Evolutionary conservation across 75 land plant species (phyloP), one percentile per base, ranked within the genome.

Genomic region (Picea sitchensis): DNA sequence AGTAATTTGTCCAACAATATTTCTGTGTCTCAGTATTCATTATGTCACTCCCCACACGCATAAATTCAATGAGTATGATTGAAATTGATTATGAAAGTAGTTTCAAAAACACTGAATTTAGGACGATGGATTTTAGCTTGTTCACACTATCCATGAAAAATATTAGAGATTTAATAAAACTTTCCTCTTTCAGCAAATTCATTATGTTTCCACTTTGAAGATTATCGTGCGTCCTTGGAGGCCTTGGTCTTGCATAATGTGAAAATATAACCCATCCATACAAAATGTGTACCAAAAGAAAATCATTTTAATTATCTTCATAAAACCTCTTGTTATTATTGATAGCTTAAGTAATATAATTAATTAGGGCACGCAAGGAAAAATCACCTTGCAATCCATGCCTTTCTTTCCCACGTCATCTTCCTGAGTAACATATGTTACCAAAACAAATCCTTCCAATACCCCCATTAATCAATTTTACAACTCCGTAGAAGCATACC

Each of bases 371-470:
- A 69, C 56, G 15, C 13, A 58, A 9, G n/a, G 30, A n/a, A 69
- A 72, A 9, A 79, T 82, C 75, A 90, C 92, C 90, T 90, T 86
- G 78, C 90, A 90, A 90, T 90, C 90, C 92, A 90, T 90, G 51
- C 92, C 92, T 57, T 88, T 65, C 61, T 84, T 90, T 0, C 86
- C 92, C 79, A 82, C 75, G 13, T 76, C 86, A 65, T 84, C 90
- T 65, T 90, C 92, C 34, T 84, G 0, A 15, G 88, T 81, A 21
- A 82, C 78, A 79, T 90, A 90, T 72, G 78, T 80, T 23, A 90
- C 90, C 82, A 90, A 90, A 26, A 88, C 92, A 78, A 88, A 90
- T 4, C 92, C 92, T 75, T 86, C 88, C 0, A 90, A 90, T 72
- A 80, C 26, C 88, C 17, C 90, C 92, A 14, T 84, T 80, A 9